Evolutionary conservation across 768 basidiomycete genomes (phyloP).

Genomic region (Polyporus arcularius): DNA sequence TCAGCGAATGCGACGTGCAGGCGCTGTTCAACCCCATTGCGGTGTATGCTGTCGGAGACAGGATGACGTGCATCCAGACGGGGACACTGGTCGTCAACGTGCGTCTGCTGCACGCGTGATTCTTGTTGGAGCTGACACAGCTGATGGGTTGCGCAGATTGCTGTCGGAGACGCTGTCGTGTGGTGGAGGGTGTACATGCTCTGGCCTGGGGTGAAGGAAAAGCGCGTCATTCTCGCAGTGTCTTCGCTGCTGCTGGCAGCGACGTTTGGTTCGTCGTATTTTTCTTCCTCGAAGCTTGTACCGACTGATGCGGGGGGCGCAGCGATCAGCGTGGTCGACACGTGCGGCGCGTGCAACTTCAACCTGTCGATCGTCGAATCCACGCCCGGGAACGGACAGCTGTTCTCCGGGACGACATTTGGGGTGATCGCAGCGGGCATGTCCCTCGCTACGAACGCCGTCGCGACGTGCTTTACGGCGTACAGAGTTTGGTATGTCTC

Average conservation of each 20-base stretch:
- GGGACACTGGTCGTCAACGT: not conserved
- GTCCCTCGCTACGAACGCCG: not conserved
- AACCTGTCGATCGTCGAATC: not conserved
- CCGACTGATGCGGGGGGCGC: not conserved
- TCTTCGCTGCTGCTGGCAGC: not conserved
- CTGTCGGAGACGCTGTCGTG: not conserved
- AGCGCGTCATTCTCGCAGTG: not conserved
- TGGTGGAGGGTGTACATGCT: conserved; percentile 1
- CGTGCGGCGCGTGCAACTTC: not conserved
- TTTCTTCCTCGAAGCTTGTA: not conserved
- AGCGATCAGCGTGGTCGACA: not conserved
- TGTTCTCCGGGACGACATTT: not conserved
- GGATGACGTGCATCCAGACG: not conserved
- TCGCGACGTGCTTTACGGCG: not conserved
- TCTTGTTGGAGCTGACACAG: not conserved
- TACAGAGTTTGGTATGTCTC: not conserved
- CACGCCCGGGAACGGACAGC: not conserved
- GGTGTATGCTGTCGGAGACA: not conserved
- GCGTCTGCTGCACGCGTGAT: not conserved
- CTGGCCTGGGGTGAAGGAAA: not conserved
- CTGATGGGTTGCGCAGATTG: not conserved
- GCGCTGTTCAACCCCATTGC: not conserved
- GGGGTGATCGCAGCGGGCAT: not conserved
- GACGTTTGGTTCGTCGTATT: not conserved
- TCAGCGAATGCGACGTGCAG: not conserved